Percentiles rank a stretch among this genome's conserved stretches.
Conservation (phyloP, 345 rosid species). For the Clausena lansium region DNA sequence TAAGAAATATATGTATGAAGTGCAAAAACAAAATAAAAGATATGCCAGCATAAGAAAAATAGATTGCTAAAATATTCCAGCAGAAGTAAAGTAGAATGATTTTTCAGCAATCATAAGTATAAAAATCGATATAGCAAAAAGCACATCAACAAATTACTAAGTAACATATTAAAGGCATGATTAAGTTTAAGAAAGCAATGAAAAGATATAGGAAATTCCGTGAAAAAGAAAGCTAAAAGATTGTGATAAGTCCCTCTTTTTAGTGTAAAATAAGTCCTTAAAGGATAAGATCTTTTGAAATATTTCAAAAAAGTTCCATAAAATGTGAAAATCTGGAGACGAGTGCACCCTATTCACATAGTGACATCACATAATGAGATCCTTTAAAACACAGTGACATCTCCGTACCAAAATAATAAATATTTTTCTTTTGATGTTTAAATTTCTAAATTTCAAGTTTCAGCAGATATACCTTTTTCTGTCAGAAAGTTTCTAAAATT, state of each 20-base stretch:
- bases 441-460: not conserved
- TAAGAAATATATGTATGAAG: constrained; percentile 2
- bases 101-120: not conserved
- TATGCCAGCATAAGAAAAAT: not conserved
- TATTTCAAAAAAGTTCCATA: not conserved
- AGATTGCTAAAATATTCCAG: not conserved
- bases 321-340: not conserved
- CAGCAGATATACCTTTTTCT: not conserved
- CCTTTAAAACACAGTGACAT: not conserved
- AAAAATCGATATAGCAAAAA: not conserved
- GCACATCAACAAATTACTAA: not conserved
- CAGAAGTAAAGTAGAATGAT: not conserved
- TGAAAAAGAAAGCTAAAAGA: not conserved
- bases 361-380: not conserved
- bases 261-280: not conserved
- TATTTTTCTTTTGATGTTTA: not conserved
- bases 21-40: not conserved
- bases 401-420: not conserved
- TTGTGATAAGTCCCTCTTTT: too few relatives aligned
- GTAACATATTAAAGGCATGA: constrained; percentile 1
- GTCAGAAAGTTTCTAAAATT: not conserved
- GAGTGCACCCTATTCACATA: not conserved
- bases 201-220: not conserved
- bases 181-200: not conserved
- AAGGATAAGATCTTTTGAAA: not conserved